A percentile compares a stretch with the other conserved stretches of the same genome.
Conservation (phyloP, 805 yeast genomes). For the Wickerhamomyces canadensis region DNA sequence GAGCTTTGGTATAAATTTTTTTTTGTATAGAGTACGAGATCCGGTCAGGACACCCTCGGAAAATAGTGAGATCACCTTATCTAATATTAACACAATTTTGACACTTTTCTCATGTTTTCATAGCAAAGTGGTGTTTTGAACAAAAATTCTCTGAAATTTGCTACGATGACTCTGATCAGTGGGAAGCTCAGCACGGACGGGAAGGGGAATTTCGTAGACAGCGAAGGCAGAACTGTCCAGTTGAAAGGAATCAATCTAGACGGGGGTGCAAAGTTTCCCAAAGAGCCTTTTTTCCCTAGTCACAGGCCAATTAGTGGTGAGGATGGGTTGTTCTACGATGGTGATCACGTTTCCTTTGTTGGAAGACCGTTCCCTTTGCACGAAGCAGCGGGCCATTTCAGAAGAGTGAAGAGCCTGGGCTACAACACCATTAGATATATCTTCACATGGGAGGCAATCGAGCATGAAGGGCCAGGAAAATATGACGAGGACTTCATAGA, state of each 20-base stretch:
- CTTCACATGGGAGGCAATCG: slow-evolving; percentile 89
- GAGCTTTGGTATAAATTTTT: slow-evolving; percentile 1
- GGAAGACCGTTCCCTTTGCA: slow-evolving; percentile 75
- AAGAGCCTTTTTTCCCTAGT: slow-evolving; percentile 41
- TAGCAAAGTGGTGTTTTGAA: no score
- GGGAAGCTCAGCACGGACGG: slow-evolving; percentile 31
- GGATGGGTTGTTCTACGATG: slow-evolving; percentile 53
- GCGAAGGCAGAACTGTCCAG: slow-evolving; percentile 51
- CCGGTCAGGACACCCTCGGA: not conserved
- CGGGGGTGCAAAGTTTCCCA: slow-evolving; percentile 67
- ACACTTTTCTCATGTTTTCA: no score
- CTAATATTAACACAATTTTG: no score
- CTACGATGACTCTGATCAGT: slow-evolving; percentile 14
- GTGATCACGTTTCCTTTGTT: slow-evolving; percentile 73
- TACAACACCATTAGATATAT: slow-evolving; percentile 73
- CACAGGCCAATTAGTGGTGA: slow-evolving; percentile 26
- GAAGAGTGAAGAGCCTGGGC: slow-evolving; percentile 73
- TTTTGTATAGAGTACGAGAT: not conserved
- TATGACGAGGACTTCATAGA: slow-evolving; percentile 76
- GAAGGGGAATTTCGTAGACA: slow-evolving; percentile 54
- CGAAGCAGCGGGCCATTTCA: slow-evolving; percentile 66
- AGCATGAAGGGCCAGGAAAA: slow-evolving; percentile 78
- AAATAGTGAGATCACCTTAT: no score
- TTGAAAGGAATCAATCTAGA: slow-evolving; percentile 82
- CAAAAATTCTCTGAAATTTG: no score